Base-by-base conservation (phyloP, 192 early-diverging fungal species). In the Mortierella alpina region DNA sequence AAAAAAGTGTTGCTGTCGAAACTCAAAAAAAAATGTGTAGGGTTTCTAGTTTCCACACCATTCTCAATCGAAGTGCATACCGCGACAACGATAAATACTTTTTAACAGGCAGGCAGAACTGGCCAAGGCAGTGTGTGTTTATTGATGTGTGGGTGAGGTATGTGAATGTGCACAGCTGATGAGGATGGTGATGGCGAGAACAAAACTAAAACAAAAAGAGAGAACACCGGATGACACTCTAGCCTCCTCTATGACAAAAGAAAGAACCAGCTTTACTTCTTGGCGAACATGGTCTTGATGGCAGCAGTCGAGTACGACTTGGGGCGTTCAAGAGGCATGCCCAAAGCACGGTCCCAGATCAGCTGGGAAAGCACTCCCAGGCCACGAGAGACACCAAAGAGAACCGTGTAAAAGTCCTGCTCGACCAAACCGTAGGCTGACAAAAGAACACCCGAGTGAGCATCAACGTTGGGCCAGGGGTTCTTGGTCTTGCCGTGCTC, bases 401-500 rank as follows among this genome's bases (percentile, higher is more conserved):
- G 86, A 51, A 99, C 98, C 42, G 98, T 99, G 95, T 99, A 99
- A 87, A 94, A 99, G 88, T 99, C 95, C 88, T 99, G 95, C 86
- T 99, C 96, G 55, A 92, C 93, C 76, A 99, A 90, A 63, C 96
- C 96, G 84, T 93, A 99, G 92, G 97, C 94, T 77, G 95, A 93
- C 70, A 99, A 90, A 20, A 99, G 92, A 74, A 97, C 96, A 85
- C 98, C 98, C 63, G 93, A 95, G 93, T 99, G 98, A 57, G 97
- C 97, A 83, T 99, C 98, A 50, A 99, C 97, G 86, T 99, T 99
- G 86, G 98, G 98, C 95, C 95, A 99, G 68, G 98, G 98, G 93
- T 99, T 99, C 94, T 97, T 98, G 91, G 96, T 98, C 93, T 98
- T 99, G 75, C 98, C 98, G 88, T 99, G 98, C 89, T 99, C 95